These are phyloP conservation scores for Pseudogymnoascus destructans DNA, from an alignment of 2,329 filamentous ascomycete species.

Conservation along the genomic window DNA sequence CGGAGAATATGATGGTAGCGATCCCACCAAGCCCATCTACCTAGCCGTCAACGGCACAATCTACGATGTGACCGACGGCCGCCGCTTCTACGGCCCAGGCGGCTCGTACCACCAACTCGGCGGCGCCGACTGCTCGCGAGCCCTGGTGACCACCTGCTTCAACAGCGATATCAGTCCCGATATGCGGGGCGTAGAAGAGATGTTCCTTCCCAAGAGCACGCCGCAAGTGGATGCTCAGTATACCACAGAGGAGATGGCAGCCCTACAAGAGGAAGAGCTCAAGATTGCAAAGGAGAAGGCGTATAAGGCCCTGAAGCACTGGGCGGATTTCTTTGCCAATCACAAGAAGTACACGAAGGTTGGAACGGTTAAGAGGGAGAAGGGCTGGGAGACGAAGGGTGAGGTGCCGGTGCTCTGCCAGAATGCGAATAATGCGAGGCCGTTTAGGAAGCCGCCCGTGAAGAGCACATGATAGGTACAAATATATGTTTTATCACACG, in stretches of 20 bases:
- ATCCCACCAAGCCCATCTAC: constrained; percentile 68
- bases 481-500: neutral
- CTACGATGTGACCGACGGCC: constrained; percentile 64
- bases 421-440: constrained; percentile 46
- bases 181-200: constrained; percentile 73
- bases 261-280: constrained; percentile 47
- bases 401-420: constrained; percentile 47
- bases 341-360: constrained; percentile 72
- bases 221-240: constrained; percentile 47
- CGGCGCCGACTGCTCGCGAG: constrained; percentile 73
- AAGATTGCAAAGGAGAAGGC: constrained; percentile 52
- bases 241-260: constrained; percentile 39
- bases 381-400: constrained; percentile 46
- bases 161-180: constrained; percentile 64
- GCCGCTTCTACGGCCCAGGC: constrained; percentile 64
- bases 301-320: constrained; percentile 57
- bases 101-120: constrained; percentile 81
- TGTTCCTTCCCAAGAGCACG: constrained; percentile 59
- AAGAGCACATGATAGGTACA: constrained; percentile 18
- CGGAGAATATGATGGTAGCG: constrained; percentile 60
- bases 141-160: constrained; percentile 90
- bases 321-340: constrained; percentile 70
- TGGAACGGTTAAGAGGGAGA: constrained; percentile 55
- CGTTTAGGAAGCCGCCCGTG: constrained; percentile 45
- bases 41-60: constrained; percentile 80